Evolutionary conservation across 164 flowering plant genomes (phyloP).

Genomic region (Stephania cephalantha): DNA sequence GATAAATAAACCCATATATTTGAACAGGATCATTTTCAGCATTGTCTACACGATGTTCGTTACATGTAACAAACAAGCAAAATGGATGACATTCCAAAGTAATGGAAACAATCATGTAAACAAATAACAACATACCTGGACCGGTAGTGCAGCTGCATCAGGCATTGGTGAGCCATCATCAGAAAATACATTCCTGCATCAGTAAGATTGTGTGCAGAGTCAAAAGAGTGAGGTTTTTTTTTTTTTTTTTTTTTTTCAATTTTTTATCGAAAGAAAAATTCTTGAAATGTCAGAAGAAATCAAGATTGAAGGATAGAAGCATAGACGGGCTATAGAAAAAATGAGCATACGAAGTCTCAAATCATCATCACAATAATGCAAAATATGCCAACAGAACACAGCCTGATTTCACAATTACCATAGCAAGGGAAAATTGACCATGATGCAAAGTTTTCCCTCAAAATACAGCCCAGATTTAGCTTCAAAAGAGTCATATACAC

Average conservation of each 20-base stretch:
- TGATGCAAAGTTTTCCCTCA: not conserved
- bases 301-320: not conserved
- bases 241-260: too few species aligned
- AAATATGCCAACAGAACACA: not conserved
- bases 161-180: slow-evolving; percentile 73
- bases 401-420: too few species aligned
- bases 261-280: not conserved
- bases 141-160: slow-evolving; percentile 45
- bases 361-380: not conserved
- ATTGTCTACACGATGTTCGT: not conserved
- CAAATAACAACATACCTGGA: slow-evolving; percentile 53
- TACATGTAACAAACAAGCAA: not conserved
- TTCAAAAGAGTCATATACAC: not conserved
- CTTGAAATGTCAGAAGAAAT: not conserved
- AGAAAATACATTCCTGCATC: slow-evolving; percentile 77
- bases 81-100: not conserved
- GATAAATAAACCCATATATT: not conserved
- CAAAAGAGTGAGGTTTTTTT: not conserved
- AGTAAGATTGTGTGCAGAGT: not conserved
- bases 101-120: not conserved
- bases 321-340: not conserved
- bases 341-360: not conserved
- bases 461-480: not conserved
- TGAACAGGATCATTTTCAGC: too few species aligned
- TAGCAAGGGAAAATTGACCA: not conserved